Conservation (phyloP, 2,329 filamentous ascomycete genomes). For the Ophiocordyceps camponoti-leonardi region DNA sequence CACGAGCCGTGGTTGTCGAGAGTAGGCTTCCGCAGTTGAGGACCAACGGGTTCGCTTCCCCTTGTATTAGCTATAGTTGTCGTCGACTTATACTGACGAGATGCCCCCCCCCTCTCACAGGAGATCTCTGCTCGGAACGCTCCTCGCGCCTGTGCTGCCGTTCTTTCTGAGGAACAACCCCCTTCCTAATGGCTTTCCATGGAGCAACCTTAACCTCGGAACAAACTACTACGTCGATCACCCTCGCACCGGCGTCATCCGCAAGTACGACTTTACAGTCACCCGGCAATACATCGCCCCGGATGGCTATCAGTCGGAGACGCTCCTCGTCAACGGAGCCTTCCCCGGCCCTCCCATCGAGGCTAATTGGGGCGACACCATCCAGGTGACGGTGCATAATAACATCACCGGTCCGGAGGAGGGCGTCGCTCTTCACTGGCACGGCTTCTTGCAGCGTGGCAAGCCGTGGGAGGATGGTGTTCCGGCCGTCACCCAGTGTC, state of each 20-base stretch:
- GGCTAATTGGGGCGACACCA: slow-evolving; percentile 44
- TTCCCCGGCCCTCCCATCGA: slow-evolving; percentile 51
- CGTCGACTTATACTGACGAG: neutral
- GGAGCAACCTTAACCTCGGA: slow-evolving; percentile 25
- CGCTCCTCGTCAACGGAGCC: slow-evolving; percentile 46
- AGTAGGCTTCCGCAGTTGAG: slow-evolving; percentile 12
- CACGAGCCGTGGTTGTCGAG: slow-evolving; percentile 1
- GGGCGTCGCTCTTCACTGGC: slow-evolving; percentile 35
- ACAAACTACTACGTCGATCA: slow-evolving; percentile 32
- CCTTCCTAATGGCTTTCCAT: slow-evolving; percentile 30
- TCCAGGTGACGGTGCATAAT: slow-evolving; percentile 54
- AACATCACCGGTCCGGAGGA: slow-evolving; percentile 34
- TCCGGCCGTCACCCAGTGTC: slow-evolving; percentile 41
- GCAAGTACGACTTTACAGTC: slow-evolving; percentile 36
- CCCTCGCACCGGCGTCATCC: slow-evolving; percentile 35
- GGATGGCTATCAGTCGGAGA: slow-evolving; percentile 34
- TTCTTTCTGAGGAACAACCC: slow-evolving; percentile 30
- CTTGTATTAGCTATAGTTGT: too few relatives aligned
- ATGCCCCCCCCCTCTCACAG: slow-evolving; percentile 5
- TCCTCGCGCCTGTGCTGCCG: slow-evolving; percentile 19
- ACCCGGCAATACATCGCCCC: slow-evolving; percentile 31
- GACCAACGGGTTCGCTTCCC: slow-evolving; percentile 20
- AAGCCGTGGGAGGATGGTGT: slow-evolving; percentile 37
- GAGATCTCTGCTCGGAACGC: slow-evolving; percentile 22
- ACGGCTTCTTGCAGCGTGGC: slow-evolving; percentile 30